Percentiles rank a stretch among this genome's conserved stretches.
Conservation (phyloP, 176 grass and related monocot species). For the Rhynchospora tenuis region DNA sequence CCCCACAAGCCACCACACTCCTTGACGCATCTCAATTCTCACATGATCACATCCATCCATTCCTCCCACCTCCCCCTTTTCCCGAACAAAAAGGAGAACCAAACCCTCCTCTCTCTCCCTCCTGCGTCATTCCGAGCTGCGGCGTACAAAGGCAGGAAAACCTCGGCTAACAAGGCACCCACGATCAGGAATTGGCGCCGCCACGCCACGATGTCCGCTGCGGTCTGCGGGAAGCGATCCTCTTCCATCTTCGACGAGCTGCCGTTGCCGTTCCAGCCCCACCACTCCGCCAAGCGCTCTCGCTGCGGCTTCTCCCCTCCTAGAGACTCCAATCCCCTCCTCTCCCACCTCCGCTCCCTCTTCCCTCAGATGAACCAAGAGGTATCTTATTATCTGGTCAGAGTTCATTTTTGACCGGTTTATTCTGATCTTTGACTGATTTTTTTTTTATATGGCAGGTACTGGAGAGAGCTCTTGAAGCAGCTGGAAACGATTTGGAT, state of each 20-base stretch:
- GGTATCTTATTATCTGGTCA: constrained; percentile 23
- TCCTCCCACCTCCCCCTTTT: background rate
- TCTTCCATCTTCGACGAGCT: constrained; percentile 91
- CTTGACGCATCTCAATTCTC: background rate
- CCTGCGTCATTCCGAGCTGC: background rate
- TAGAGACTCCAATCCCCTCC: constrained; percentile 35
- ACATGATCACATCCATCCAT: background rate
- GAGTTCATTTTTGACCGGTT: background rate
- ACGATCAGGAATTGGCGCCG: constrained; percentile 34
- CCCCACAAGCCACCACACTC: background rate
- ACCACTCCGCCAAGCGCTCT: constrained; percentile 57
- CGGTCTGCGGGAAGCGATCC: constrained; percentile 97
- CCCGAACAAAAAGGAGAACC: background rate
- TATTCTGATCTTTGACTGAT: background rate
- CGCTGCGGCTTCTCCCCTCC: constrained; percentile 43
- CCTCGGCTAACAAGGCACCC: constrained; percentile 10
- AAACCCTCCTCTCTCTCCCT: background rate
- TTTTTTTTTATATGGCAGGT: constrained; percentile 42
- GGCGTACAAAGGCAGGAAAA: background rate
- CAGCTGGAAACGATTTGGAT: constrained; percentile 79
- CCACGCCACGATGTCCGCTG: constrained; percentile 90
- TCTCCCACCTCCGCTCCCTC: constrained; percentile 41
- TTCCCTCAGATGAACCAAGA: constrained; percentile 86
- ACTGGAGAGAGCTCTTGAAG: constrained; percentile 67
- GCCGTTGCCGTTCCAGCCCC: constrained; percentile 33